Base-by-base conservation (phyloP, 1,284 basidiomycete genomes). In the Ganoderma sp. region DNA sequence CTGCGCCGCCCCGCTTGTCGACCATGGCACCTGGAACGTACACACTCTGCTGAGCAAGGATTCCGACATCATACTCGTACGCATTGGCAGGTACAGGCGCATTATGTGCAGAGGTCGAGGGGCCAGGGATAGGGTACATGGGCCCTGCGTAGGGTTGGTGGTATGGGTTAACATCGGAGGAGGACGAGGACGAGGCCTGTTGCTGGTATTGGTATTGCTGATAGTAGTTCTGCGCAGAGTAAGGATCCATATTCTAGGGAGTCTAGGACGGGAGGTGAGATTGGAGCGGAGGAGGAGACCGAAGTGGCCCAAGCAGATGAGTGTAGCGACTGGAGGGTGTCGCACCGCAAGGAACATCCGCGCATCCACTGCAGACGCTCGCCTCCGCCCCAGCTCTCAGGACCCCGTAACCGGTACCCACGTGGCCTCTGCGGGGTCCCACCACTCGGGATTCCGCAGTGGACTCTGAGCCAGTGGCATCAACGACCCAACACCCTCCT, bases 21-120 rank as follows among this genome's bases (percentile, higher is more conserved):
- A 93, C 91, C 87, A 92, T 92, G 19, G 93, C 93, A 25, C 93
- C 93, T 19, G 93, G 93, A 39, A 95, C 93, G 78, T 95, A 95
- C 57, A 93, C 93, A 78, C 91, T 93, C 78, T 94, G 93, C 76
- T 95, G 93, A 7, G 93, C 93, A 57, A 94, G 84, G 67, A 94
- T 93, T 28, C 92, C 92, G 58, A 95, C 93, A 78, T 95, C 92
- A 76, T 95, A 95, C 78, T 95, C 92, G 78, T 94, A 94, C 19
- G 93, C 92, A 75, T 95, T 95, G n/a, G 92, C 90, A 52, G 92
- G 93, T 12, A 94, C 90, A n/a, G 91, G 92, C 0, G 91, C 91
- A 67, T 76, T 86, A 76, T 92, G 90, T 14, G 87, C 81, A n/a
- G 90, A 88, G 14, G 79, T 78, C 4, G 89, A 87, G 39, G 87